phyloP scores from a whole-genome alignment of 2,329 filamentous ascomycete species.

The Dactylellina sp. region DNA sequence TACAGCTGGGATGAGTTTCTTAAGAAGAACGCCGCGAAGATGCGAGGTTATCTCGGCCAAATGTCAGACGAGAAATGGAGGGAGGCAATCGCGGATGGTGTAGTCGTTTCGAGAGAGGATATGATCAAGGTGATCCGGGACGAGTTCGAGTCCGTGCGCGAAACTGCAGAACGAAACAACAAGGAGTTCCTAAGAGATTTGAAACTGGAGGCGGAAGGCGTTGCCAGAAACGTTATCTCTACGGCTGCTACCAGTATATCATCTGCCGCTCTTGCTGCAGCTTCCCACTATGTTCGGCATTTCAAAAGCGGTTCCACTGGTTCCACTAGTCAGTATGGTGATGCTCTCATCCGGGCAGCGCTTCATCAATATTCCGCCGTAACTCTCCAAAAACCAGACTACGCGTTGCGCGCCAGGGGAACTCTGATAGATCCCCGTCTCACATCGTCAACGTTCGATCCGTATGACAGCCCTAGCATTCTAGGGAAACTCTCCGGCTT shows the following conservation, averaged over 20 bases:
- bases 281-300: constrained; percentile 46
- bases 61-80: constrained; percentile 51
- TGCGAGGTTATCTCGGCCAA: constrained; percentile 36
- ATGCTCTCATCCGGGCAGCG: constrained; percentile 52
- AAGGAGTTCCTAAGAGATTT: constrained; percentile 25
- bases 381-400: constrained; percentile 40
- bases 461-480: constrained; percentile 35
- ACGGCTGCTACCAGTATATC: constrained; percentile 53
- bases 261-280: constrained; percentile 45
- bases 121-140: constrained; percentile 35
- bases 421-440: constrained; percentile 48
- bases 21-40: constrained; percentile 33
- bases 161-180: constrained; percentile 34
- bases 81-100: constrained; percentile 39
- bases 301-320: constrained; percentile 23
- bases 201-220: constrained; percentile 22
- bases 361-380: constrained; percentile 40
- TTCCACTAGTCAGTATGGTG: constrained; percentile 32
- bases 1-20: constrained; percentile 51
- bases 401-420: constrained; percentile 33
- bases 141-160: constrained; percentile 33
- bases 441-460: constrained; percentile 47
- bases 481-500: constrained; percentile 31
- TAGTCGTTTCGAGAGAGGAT: constrained; percentile 43
- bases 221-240: constrained; percentile 25